phyloP scores from a whole-genome alignment of 2,329 filamentous ascomycete genomes.

The Acephala macrosclerotiorum region DNA sequence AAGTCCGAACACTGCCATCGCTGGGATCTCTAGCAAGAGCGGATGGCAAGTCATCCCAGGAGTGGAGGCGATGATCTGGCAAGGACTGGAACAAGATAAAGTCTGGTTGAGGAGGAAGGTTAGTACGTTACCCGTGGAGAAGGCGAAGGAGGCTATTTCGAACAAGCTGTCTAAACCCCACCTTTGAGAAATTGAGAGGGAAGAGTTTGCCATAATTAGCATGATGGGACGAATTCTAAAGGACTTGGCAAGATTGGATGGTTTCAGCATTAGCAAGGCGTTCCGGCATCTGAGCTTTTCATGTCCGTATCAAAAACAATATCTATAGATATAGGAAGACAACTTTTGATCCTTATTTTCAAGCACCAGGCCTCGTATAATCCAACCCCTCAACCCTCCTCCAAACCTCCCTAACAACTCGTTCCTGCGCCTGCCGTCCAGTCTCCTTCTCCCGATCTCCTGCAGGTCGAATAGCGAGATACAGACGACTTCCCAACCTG shows the following conservation, averaged over 20 bases:
- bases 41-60: conserved; percentile 41
- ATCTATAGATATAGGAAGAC: no score
- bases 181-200: conserved; percentile 12
- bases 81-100: conserved; percentile 42
- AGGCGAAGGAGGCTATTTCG: conserved; percentile 62
- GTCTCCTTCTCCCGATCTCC: conserved; percentile 66
- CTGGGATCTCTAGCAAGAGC: conserved; percentile 23
- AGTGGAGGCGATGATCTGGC: conserved; percentile 43
- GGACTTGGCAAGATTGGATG: not conserved
- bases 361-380: conserved; percentile 70
- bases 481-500: conserved; percentile 71
- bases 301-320: not conserved
- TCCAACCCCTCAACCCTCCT: conserved; percentile 70
- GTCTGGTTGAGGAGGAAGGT: conserved; percentile 64
- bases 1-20: conserved; percentile 38
- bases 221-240: not conserved
- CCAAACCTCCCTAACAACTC: conserved; percentile 77
- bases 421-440: conserved; percentile 71
- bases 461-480: conserved; percentile 76
- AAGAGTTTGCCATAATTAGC: not conserved
- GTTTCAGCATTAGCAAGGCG: conserved; percentile 3
- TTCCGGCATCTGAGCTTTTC: not conserved
- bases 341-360: no score
- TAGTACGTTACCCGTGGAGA: conserved; percentile 64
- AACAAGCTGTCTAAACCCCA: conserved; percentile 25